A percentile compares a stretch with the other conserved stretches of the same genome.
phyloP scores from a whole-genome alignment of 331 rosid genomes.

The Dryas integrifolia region DNA sequence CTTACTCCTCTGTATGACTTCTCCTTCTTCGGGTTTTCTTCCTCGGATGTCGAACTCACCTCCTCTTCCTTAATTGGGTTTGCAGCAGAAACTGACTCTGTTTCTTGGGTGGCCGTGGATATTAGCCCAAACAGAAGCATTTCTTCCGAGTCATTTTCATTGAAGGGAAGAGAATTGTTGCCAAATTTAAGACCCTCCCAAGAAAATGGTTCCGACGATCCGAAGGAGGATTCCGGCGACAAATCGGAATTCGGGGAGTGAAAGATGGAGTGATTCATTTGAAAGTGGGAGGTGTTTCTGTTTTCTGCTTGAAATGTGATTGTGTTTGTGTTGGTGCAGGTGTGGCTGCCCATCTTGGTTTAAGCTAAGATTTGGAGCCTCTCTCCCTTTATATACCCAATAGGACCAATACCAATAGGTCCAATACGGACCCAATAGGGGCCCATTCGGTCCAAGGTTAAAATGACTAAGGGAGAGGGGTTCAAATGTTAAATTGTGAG shows the following conservation, averaged over 20 bases:
- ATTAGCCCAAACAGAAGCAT: constrained; percentile 77
- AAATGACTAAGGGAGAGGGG: background rate
- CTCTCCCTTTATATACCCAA: background rate
- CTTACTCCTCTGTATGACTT: constrained; percentile 77
- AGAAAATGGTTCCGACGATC: constrained; percentile 37
- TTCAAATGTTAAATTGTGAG: background rate
- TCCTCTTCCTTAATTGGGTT: constrained; percentile 57
- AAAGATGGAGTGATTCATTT: constrained; percentile 42
- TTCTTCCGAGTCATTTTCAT: constrained; percentile 83
- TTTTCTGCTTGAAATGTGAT: background rate
- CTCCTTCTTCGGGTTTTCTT: constrained; percentile 38
- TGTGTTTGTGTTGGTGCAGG: background rate
- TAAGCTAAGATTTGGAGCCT: background rate
- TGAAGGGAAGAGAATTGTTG: constrained; percentile 62
- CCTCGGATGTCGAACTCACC: constrained; percentile 38
- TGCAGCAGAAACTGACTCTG: background rate
- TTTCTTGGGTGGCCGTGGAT: constrained; percentile 26
- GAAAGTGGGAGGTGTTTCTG: background rate
- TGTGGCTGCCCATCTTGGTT: background rate
- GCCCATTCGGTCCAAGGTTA: background rate
- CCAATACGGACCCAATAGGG: background rate
- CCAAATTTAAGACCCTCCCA: constrained; percentile 32
- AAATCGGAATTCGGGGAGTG: constrained; percentile 45
- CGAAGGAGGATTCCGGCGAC: constrained; percentile 58
- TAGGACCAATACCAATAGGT: background rate